Evolutionary conservation across 106 monocot genomes (phyloP), one percentile per base, ranked within the genome.

Genomic region (Allium fistulosum): DNA sequence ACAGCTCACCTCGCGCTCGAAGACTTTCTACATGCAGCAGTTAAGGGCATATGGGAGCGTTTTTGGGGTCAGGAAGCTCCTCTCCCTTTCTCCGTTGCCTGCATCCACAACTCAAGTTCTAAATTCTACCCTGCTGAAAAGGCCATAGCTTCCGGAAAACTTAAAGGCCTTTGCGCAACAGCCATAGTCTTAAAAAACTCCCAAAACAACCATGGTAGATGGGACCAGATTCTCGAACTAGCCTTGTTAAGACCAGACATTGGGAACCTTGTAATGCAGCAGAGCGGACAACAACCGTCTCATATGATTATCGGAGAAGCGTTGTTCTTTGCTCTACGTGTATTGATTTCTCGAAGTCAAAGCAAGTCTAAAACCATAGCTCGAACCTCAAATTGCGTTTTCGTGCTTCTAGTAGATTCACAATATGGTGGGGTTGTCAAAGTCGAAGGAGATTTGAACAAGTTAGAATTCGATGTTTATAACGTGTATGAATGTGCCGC

Each of bases 101-200:
- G 99, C 77, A 75, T 99, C 67, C 99, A 99, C 65, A 90, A 90
- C 63, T 73, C 86, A 66, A 85, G 83, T 63, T 79, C 93, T 12
- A 90, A 85, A 80, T 93, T 99, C 28, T 93, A 99, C 74, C 84
- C 92, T 7, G 99, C 93, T 61, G 99, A 99, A 81, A 90, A 90
- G 60, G 92, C 92, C 59, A 93, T 99, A 79, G 86, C 90, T 11
- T 76, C 76, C 26, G 93, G 93, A 28, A 92, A 90, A 78, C 82
- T 97, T 18, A 82, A 62, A 52, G 97, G 89, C 53, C 77, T 97
- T 71, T 97, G 89, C 71, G 97, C 93, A 9, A 83, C 93, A 4
- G 87, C 93, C 49, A 67, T 93, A 73, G 45, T 99, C 48, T 76
- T 87, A 26, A 93, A 93, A 73, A 81, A 51, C 46, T 77, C 61